These are phyloP conservation scores for Sesbania bispinosa DNA, from an alignment of 306 rosid genomes.

Conservation along the genomic window DNA sequence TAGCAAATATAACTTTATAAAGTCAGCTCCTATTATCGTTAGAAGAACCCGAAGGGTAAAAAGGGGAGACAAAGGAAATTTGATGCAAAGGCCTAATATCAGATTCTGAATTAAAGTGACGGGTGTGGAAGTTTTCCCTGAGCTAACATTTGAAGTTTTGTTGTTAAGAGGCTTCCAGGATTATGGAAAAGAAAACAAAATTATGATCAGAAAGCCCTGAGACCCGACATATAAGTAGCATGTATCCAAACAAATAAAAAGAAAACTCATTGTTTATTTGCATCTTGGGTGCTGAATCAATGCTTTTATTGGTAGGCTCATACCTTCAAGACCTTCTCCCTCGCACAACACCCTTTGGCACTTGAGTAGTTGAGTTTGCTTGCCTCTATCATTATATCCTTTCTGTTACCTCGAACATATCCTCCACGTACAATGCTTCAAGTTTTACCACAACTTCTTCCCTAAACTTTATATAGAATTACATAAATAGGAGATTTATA, in stretches of 20 bases:
- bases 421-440: slow-evolving; percentile 58
- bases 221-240: not conserved
- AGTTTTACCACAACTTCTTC: slow-evolving; percentile 61
- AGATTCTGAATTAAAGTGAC: slow-evolving; percentile 45
- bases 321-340: slow-evolving; percentile 78
- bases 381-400: slow-evolving; percentile 41
- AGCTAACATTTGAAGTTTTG: slow-evolving; percentile 43
- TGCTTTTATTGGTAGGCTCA: slow-evolving; percentile 49
- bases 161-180: slow-evolving; percentile 48
- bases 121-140: slow-evolving; percentile 40
- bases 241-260: not conserved
- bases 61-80: slow-evolving; percentile 88
- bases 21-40: too few species aligned
- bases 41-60: slow-evolving; percentile 80
- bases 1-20: too few species aligned
- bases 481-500: too few species aligned
- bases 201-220: not conserved
- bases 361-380: slow-evolving; percentile 53
- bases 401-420: slow-evolving; percentile 48
- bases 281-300: slow-evolving; percentile 27
- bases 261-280: slow-evolving; percentile 67
- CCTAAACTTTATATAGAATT: slow-evolving; percentile 39
- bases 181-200: slow-evolving; percentile 31
- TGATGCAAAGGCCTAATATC: slow-evolving; percentile 58
- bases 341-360: slow-evolving; percentile 43